phyloP scores from a whole-genome alignment of 352 stramenopile genomes.

The Sclerospora graminicola region DNA sequence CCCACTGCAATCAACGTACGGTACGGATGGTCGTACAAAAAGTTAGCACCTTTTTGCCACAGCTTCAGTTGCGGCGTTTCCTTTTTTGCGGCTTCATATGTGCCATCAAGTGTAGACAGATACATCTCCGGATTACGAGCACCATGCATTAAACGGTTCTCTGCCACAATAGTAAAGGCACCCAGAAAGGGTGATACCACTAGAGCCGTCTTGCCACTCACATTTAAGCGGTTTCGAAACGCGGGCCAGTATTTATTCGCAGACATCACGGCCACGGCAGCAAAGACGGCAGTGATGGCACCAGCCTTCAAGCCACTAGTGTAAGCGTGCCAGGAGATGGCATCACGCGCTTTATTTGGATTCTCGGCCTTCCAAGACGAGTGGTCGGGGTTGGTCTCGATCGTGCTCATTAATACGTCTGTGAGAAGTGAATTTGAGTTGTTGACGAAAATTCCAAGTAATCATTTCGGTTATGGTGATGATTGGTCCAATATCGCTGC shows the following conservation, averaged over 20 bases:
- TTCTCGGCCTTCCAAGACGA: slow-evolving; percentile 27
- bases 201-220: slow-evolving; percentile 68
- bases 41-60: slow-evolving; percentile 59
- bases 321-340: slow-evolving; percentile 65
- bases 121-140: slow-evolving; percentile 68
- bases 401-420: too few relatives aligned
- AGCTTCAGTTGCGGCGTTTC: slow-evolving; percentile 31
- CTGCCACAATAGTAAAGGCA: slow-evolving; percentile 54
- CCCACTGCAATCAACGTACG: slow-evolving; percentile 38
- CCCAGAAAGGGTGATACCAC: slow-evolving; percentile 50
- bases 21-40: slow-evolving; percentile 78
- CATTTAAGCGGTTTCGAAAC: slow-evolving; percentile 60
- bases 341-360: slow-evolving; percentile 44
- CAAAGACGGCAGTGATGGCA: slow-evolving; percentile 18
- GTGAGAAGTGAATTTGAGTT: too few relatives aligned
- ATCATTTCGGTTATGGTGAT: too few relatives aligned
- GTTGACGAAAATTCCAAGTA: too few relatives aligned
- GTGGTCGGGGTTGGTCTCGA: slow-evolving; percentile 6
- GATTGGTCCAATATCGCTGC: too few relatives aligned
- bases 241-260: slow-evolving; percentile 51
- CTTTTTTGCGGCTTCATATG: slow-evolving; percentile 28
- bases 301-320: slow-evolving; percentile 41
- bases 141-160: slow-evolving; percentile 48
- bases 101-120: slow-evolving; percentile 40
- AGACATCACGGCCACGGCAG: slow-evolving; percentile 18